Conservation (phyloP, 305 asterid species). For the Solanum hybrid region DNA sequence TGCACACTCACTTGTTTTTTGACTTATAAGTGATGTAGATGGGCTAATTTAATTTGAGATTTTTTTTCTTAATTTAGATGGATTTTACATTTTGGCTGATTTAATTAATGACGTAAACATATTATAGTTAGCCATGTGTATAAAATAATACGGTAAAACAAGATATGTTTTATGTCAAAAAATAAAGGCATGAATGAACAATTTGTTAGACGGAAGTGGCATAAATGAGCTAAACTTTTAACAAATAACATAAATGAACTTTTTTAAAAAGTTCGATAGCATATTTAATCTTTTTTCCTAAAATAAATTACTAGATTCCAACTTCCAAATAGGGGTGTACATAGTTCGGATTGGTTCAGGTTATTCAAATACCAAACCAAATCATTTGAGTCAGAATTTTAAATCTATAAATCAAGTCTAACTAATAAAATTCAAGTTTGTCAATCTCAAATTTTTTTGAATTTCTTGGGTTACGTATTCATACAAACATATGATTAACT, state of each 20-base stretch:
- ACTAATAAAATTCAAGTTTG: background rate
- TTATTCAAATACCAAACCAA: too few species aligned
- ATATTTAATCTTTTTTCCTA: background rate
- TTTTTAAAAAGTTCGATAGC: background rate
- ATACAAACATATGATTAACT: too few species aligned
- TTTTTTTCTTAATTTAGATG: background rate
- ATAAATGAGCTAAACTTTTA: too few species aligned
- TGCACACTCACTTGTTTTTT: background rate
- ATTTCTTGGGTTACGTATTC: background rate
- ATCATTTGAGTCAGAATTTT: background rate
- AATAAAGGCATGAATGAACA: background rate
- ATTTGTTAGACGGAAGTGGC: accelerated
- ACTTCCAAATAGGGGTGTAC: background rate
- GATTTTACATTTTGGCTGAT: too few species aligned
- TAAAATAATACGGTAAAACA: too few species aligned
- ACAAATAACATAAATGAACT: background rate
- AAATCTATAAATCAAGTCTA: background rate
- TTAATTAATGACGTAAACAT: background rate
- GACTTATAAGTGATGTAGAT: background rate
- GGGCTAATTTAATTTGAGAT: background rate
- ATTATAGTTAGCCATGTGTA: background rate
- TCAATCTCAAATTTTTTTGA: too few species aligned
- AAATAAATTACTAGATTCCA: background rate
- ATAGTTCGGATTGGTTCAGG: background rate
- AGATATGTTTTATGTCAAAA: background rate